Base-by-base conservation (phyloP, 2,329 filamentous ascomycete genomes). In the Polychaeton citri region DNA sequence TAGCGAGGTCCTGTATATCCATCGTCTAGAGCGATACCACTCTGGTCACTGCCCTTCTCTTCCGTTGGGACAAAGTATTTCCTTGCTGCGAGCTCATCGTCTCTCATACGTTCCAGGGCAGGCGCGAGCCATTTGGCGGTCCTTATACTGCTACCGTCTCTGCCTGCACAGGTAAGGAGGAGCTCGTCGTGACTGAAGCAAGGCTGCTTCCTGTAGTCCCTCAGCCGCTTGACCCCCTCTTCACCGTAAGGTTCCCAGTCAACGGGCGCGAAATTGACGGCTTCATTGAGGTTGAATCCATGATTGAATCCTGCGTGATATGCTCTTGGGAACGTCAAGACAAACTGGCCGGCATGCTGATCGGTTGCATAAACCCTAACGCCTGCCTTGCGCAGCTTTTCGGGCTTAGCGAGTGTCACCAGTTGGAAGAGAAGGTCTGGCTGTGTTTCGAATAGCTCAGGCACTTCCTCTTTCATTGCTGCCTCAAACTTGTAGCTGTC, bases 251-350 rank as follows among this genome's bases (percentile, higher is more conserved):
- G 85, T 52, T 98, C 90, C 90, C 90, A 98, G 50, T 98, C 90
- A 19, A 68, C 71, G 0, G 90, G 90, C 0, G 90, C 90, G 61
- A 98, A 98, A 55, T 98, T 98, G 48, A 98, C 90, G 4, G 90
- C 90, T 58, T 98, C 90, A 49, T 98, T 98, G 60, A 95, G 93
- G 55, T 98, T 98, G 66, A 98, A 98, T 3, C 66, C 90, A 50
- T 98, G 90, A 51, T 98, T 98, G 63, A 98, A 98, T 0, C 90
- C 90, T 5, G 90, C 88, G 55, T 98, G 90, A 50, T 96, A 98
- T 0, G 90, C 90, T 55, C 94, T 83, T 0, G 90, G 90, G 50
- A 95, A 98, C 0, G 90, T 98, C 44, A 98, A 79, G 43, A 98
- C 87, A 45, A 98, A 84, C 53, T 98, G 86, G 4, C 90, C 90